Percentiles rank a stretch among this genome's conserved stretches.
Evolutionary conservation across 192 early-diverging fungal species (phyloP).

Genomic region (Coemansia sp.): DNA sequence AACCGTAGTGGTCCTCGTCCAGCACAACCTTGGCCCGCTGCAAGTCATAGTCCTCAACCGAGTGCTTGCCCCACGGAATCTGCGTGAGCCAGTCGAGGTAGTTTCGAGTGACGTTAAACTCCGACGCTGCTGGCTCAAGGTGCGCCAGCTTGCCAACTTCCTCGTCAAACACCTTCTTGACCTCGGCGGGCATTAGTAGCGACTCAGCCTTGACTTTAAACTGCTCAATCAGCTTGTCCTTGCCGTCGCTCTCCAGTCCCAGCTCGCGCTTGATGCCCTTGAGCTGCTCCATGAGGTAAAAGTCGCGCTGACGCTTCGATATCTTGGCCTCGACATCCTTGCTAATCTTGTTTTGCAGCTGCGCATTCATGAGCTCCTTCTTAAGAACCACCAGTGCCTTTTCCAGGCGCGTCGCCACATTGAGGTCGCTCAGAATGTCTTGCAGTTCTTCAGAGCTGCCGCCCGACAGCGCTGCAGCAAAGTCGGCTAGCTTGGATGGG

Average conservation of each 20-base stretch:
- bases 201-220: constrained; percentile 85
- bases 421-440: constrained; percentile 82
- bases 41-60: constrained; percentile 91
- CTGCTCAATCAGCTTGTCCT: constrained; percentile 94
- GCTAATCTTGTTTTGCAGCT: constrained; percentile 96
- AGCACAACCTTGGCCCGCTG: constrained; percentile 78
- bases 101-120: constrained; percentile 98
- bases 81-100: constrained; percentile 98
- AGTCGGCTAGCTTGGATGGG: constrained; percentile 92
- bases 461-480: constrained; percentile 92
- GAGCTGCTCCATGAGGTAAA: constrained; percentile 98
- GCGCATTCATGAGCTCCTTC: constrained; percentile 96
- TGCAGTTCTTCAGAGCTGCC: constrained; percentile 93
- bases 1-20: constrained; percentile 99
- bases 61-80: constrained; percentile 92
- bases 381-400: constrained; percentile 92
- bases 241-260: constrained; percentile 95
- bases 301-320: constrained; percentile 94
- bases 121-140: constrained; percentile 91
- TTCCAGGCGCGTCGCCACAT: constrained; percentile 87
- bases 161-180: constrained; percentile 97
- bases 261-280: constrained; percentile 99
- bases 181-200: constrained; percentile 84
- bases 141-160: constrained; percentile 91
- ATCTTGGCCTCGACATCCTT: constrained; percentile 98